These are phyloP conservation scores for Exophiala mesophila DNA, from an alignment of 2,329 filamentous ascomycete species.

Conservation along the genomic window DNA sequence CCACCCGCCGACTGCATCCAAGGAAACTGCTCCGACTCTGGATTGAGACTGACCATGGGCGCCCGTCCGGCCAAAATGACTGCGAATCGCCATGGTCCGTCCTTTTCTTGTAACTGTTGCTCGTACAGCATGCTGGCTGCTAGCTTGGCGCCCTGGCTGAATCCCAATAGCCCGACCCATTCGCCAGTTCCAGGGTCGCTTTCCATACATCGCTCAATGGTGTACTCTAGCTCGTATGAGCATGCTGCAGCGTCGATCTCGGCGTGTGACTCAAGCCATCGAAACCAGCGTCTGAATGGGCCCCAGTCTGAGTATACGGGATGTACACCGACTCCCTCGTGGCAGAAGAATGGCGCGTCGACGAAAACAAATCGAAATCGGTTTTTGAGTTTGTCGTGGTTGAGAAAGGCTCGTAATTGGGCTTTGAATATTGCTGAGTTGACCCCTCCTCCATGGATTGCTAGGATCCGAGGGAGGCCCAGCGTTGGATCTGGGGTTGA, in stretches of 20 bases:
- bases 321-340: conserved; percentile 27
- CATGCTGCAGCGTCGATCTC: conserved; percentile 46
- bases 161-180: conserved; percentile 60
- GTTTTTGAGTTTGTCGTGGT: conserved; percentile 41
- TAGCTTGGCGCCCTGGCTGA: conserved; percentile 63
- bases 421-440: conserved; percentile 64
- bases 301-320: conserved; percentile 60
- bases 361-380: conserved; percentile 68
- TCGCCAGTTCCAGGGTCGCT: conserved; percentile 52
- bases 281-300: conserved; percentile 61
- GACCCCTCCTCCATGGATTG: conserved; percentile 74
- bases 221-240: conserved; percentile 37
- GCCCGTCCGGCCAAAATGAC: conserved; percentile 59
- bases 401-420: conserved; percentile 58
- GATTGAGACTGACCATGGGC: conserved; percentile 45
- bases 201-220: conserved; percentile 44
- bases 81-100: conserved; percentile 52
- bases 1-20: conserved; percentile 28
- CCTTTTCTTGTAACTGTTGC: conserved; percentile 50
- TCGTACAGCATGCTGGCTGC: conserved; percentile 55
- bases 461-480: conserved; percentile 63
- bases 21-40: conserved; percentile 21
- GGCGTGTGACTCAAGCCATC: conserved; percentile 57
- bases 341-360: conserved; percentile 62
- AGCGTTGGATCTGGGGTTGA: conserved; percentile 27